phyloP scores from a whole-genome alignment of 2,329 filamentous ascomycete genomes.

The Monilinia laxa region DNA sequence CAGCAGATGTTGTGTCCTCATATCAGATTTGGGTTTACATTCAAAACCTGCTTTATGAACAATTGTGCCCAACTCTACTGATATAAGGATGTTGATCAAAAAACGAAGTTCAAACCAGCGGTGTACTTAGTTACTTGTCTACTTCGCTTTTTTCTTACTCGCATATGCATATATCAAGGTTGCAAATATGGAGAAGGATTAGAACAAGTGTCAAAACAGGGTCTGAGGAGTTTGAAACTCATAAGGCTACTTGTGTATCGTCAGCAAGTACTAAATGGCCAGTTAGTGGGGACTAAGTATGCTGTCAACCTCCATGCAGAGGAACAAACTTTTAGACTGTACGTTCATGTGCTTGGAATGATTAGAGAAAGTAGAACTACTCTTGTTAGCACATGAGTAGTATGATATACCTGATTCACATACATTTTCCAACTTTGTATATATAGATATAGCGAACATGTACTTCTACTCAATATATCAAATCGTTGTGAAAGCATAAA shows the following conservation, averaged over 20 bases:
- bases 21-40: no score
- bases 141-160: neutral
- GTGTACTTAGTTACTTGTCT: neutral
- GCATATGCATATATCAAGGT: neutral
- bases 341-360: neutral
- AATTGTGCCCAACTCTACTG: no score
- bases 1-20: no score
- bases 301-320: no score
- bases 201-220: no score
- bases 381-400: neutral
- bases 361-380: neutral
- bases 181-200: neutral
- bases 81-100: neutral
- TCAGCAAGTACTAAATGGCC: no score
- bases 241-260: no score
- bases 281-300: no score
- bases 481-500: neutral
- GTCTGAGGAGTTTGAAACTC: no score
- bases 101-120: neutral
- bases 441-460: neutral
- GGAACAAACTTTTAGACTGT: neutral
- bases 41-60: no score
- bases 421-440: neutral
- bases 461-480: neutral
- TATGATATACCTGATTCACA: neutral